Evolutionary conservation across 768 basidiomycete species (phyloP), one percentile per base, ranked within the genome.

Genomic region (Multifurca ochricompacta): DNA sequence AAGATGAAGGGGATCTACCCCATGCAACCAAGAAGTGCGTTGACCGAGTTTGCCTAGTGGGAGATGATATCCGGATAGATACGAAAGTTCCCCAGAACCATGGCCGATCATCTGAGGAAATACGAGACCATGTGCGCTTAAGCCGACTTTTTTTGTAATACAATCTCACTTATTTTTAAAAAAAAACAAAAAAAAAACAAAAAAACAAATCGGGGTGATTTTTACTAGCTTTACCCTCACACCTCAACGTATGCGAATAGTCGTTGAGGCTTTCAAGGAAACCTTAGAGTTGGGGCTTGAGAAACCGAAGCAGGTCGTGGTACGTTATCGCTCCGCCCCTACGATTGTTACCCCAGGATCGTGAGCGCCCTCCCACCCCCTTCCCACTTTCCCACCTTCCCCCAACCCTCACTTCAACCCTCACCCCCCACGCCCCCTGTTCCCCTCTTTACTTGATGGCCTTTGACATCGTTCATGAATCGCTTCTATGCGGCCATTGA

Each of bases 221-320:
- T 61, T 51, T 10, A 51, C 37, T 31, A 89, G 87, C 63, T 91
- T 92, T 68, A 89, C 87, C 11, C 69, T 93, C 61, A 92, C 89
- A 7, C 88, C 91, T 14, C 91, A 91, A 68, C 72, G 91, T 54
- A 93, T 94, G 92, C 78, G 91, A 44, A 95, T 94, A 81, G 96
- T 98, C 65, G 92, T 94, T 23, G 91, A 96, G 67, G 88, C 94
- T 0, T 93, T 99, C 75, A 83, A 91, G 67, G 94, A 97, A 43
- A 82, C 88, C 1, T 78, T 99, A 25, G 93, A 96, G 64, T 70
- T 79, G 23, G 96, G 96, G 13, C 73, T 99, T 46, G 74, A 85
- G 61, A 86, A 94, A 69, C 76, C 78, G 23, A 79, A 82, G 19
- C 89, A 97, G 72, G 75, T 87, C 34, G 93, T 98, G 70, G 95